A percentile compares a stretch with the other conserved stretches of the same genome.
Evolutionary conservation across 768 basidiomycete genomes (phyloP).

Genomic region (Naganishia randhawae): DNA sequence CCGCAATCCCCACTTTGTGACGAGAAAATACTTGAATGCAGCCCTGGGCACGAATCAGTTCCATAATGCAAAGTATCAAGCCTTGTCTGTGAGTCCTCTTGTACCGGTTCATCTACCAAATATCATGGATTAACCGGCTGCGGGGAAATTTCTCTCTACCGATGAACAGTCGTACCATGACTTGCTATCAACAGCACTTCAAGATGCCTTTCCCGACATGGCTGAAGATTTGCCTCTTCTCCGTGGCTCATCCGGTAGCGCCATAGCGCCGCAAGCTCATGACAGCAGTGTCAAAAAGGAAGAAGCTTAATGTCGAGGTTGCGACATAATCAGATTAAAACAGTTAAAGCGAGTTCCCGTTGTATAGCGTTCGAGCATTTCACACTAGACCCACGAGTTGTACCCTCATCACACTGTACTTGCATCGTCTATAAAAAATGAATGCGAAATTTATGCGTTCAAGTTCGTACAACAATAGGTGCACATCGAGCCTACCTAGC

Average conservation of each 20-base stretch:
- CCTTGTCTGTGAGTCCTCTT: background rate
- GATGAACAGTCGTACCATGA: conserved; percentile 3
- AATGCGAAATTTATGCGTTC: too few species aligned
- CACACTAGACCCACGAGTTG: too few species aligned
- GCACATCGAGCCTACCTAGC: background rate
- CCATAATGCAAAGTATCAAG: conserved; percentile 16
- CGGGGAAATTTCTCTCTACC: background rate
- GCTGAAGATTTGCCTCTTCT: conserved; percentile 2
- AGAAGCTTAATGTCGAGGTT: background rate
- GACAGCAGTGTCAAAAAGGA: background rate
- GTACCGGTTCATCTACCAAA: background rate
- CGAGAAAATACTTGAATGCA: conserved; percentile 12
- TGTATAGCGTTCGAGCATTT: too few species aligned
- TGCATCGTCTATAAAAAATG: background rate
- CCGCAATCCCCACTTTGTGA: conserved; percentile 17
- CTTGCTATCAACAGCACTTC: background rate
- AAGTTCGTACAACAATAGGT: too few species aligned
- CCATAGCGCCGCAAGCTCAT: background rate
- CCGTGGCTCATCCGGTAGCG: background rate
- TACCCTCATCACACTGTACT: too few species aligned
- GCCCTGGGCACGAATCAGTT: conserved; percentile 16
- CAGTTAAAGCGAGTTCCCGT: too few species aligned
- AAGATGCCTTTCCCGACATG: conserved; percentile 20
- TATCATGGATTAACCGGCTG: background rate
- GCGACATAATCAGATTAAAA: too few species aligned